Evolutionary conservation across 2,329 filamentous ascomycete genomes (phyloP).

Genomic region (Colletotrichum liaoningense): DNA sequence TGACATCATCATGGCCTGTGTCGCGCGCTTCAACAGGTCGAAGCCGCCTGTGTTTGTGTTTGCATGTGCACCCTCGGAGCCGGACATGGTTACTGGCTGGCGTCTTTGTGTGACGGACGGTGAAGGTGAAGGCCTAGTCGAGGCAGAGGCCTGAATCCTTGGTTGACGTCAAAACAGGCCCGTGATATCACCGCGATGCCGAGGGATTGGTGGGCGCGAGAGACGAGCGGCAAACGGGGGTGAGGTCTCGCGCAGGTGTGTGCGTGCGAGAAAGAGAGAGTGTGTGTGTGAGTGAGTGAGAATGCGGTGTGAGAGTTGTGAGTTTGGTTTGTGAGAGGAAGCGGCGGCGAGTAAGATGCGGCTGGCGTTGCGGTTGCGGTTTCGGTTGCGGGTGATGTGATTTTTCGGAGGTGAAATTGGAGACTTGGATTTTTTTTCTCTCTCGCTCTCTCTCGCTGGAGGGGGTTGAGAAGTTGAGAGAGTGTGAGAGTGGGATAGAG

Average conservation of each 20-base stretch:
- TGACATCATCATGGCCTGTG: slow-evolving; percentile 73
- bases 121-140: slow-evolving; percentile 30
- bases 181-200: slow-evolving; percentile 25
- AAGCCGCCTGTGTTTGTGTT: slow-evolving; percentile 58
- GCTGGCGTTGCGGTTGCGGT: slow-evolving; percentile 10
- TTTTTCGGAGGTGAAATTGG: slow-evolving; percentile 35
- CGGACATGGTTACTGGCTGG: slow-evolving; percentile 55
- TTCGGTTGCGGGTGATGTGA: slow-evolving; percentile 25
- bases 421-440: slow-evolving; percentile 28
- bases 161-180: slow-evolving; percentile 32
- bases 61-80: slow-evolving; percentile 55
- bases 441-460: neutral
- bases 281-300: neutral
- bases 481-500: slow-evolving; percentile 25
- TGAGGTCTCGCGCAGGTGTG: slow-evolving; percentile 7
- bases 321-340: slow-evolving; percentile 12
- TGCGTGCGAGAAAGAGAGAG: neutral
- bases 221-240: slow-evolving; percentile 2
- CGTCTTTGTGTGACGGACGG: slow-evolving; percentile 11
- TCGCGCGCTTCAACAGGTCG: slow-evolving; percentile 69
- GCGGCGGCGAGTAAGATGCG: slow-evolving; percentile 19
- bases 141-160: slow-evolving; percentile 33
- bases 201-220: slow-evolving; percentile 13
- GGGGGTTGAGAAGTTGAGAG: slow-evolving; percentile 30
- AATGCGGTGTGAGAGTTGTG: slow-evolving; percentile 14